These are phyloP conservation scores for Kingdonia uniflora DNA, from an alignment of 164 flowering plant species.

Conservation along the genomic window DNA sequence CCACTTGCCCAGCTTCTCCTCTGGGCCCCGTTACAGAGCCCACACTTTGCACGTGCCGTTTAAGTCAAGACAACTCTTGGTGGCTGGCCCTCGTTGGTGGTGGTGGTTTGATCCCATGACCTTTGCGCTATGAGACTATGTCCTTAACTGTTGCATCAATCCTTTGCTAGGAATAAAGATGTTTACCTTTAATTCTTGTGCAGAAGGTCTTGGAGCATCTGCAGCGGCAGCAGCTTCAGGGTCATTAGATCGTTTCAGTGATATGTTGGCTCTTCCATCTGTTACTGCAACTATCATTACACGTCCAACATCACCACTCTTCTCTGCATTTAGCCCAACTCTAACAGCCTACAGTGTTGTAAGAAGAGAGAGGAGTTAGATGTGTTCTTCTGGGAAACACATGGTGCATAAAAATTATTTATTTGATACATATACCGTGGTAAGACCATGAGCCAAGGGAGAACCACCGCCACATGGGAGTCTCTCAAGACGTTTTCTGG, in stretches of 20 bases:
- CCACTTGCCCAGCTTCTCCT: no score
- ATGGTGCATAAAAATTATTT: not conserved
- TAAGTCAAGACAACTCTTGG: no score
- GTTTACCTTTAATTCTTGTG: conserved; percentile 75
- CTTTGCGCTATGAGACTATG: no score
- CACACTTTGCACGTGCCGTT: no score
- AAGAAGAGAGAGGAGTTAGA: not conserved
- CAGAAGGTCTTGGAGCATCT: conserved; percentile 76
- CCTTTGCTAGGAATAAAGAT: not conserved
- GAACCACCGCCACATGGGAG: conserved; percentile 99
- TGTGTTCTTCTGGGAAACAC: not conserved
- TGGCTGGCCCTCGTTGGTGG: no score
- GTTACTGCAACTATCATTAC: conserved; percentile 94
- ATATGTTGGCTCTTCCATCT: conserved; percentile 93
- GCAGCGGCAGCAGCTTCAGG: conserved; percentile 57
- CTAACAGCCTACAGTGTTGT: conserved; percentile 59
- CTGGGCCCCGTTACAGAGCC: no score
- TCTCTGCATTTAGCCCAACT: conserved; percentile 92
- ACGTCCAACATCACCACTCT: conserved; percentile 96
- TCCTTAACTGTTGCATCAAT: no score
- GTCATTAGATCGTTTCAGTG: conserved; percentile 79
- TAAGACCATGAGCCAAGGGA: conserved; percentile 94
- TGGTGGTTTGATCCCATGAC: no score
- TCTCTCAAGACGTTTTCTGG: conserved; percentile 92
- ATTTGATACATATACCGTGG: conserved; percentile 38